Base-by-base conservation (phyloP, 345 rosid genomes). In the Syzygium grande region DNA sequence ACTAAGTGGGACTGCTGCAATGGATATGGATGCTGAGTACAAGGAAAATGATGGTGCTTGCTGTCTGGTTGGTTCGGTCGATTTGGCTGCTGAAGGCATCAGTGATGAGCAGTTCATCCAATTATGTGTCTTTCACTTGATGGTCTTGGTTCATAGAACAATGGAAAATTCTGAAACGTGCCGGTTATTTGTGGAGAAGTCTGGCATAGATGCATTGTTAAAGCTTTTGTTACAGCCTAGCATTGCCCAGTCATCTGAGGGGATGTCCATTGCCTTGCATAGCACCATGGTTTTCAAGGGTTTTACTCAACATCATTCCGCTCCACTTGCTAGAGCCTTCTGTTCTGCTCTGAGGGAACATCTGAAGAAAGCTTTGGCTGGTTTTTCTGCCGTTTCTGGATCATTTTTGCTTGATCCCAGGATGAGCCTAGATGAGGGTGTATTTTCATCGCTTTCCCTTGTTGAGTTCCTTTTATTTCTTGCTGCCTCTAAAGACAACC, bases 201-300 rank as follows among this genome's bases (percentile, higher is more conserved):
- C 96, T 21, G 99, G 99, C 86, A 95, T 97, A 87, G 99, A 97
- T 90, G 96, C 98, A 51, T 90, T 97, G 78, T 91, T 97, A 85
- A 97, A 95, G 91, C 98, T 96, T 93, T 92, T 97, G 49, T 90
- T 97, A 85, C 94, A 94, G 89, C 97, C 98, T 38, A 95, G 94
- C 91, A 94, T 97, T 91, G 96, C 96, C 87, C 98, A 96, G 88
- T 96, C 99, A 65, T 95, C 99, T 88, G 99, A 97, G 90, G 99
- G 99, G 85, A 94, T 94, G 94, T 94, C 98, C 88, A 96, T 96
- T 91, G 98, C 99, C 85, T 92, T 97, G 89, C 99, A 96, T 85
- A 96, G 99, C 94, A 94, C 99, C 87, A 95, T 95, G 96, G 99
- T 97, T 87, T 97, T 97, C 90, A 97, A 97, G 92, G 98, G 98